These are phyloP conservation scores for Monascus ruber DNA, from an alignment of 2,329 filamentous ascomycete genomes.

Conservation along the genomic window DNA sequence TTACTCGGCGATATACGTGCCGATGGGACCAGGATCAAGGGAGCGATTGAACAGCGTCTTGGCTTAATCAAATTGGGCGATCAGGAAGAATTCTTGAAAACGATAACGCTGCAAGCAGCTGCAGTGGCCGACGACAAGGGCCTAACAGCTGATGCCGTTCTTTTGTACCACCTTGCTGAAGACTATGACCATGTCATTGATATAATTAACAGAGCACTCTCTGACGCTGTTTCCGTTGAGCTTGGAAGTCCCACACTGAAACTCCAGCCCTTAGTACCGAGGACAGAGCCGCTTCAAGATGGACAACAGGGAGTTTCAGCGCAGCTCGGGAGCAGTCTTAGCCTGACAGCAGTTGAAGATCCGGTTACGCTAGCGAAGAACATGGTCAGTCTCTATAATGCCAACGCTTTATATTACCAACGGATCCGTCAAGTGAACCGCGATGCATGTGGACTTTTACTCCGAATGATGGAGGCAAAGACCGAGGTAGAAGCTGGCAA, in stretches of 20 bases:
- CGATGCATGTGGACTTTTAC: slow-evolving; percentile 47
- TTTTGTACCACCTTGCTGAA: slow-evolving; percentile 86
- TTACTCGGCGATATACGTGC: slow-evolving; percentile 81
- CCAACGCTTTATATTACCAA: slow-evolving; percentile 48
- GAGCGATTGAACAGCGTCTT: slow-evolving; percentile 77
- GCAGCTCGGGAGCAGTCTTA: slow-evolving; percentile 37
- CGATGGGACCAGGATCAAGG: slow-evolving; percentile 74
- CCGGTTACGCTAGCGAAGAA: slow-evolving; percentile 51
- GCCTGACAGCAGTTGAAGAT: slow-evolving; percentile 57
- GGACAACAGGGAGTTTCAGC: slow-evolving; percentile 35
- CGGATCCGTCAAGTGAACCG: slow-evolving; percentile 49
- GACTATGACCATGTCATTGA: slow-evolving; percentile 91
- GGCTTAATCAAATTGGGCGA: slow-evolving; percentile 67
- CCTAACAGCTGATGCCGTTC: slow-evolving; percentile 81
- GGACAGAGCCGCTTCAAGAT: slow-evolving; percentile 29
- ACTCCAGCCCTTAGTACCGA: slow-evolving; percentile 68
- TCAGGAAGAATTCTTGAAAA: slow-evolving; percentile 74
- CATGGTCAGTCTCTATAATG: slow-evolving; percentile 52
- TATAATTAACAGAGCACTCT: slow-evolving; percentile 81
- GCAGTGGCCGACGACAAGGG: slow-evolving; percentile 90
- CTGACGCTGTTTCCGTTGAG: slow-evolving; percentile 77
- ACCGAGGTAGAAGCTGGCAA: slow-evolving; percentile 45
- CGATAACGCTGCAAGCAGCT: slow-evolving; percentile 87
- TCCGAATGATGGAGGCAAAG: slow-evolving; percentile 52
- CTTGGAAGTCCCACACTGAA: slow-evolving; percentile 70